These are phyloP conservation scores for Flaveria linearis DNA, from an alignment of 129 eudicot species.

Conservation along the genomic window DNA sequence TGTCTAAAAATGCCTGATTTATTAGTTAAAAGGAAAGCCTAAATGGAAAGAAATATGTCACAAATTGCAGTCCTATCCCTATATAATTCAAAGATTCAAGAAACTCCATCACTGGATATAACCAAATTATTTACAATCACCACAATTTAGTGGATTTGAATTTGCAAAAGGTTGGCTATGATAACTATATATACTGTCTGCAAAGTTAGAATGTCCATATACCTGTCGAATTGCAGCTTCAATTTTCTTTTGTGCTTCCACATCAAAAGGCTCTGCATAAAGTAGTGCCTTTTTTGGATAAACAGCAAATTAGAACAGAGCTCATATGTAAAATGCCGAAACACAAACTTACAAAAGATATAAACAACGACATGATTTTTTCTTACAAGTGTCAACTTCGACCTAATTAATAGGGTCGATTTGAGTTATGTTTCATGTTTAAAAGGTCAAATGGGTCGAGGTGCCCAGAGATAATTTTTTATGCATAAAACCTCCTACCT, in stretches of 20 bases:
- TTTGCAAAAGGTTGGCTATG: not conserved
- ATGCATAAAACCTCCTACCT: no score
- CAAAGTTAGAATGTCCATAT: constrained; percentile 3
- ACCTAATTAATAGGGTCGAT: no score
- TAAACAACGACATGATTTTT: no score
- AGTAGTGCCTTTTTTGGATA: no score
- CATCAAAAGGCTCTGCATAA: no score
- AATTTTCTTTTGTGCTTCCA: constrained; percentile 39
- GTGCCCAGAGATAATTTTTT: no score
- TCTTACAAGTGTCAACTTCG: no score
- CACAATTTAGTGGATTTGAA: not conserved
- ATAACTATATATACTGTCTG: constrained; percentile 4
- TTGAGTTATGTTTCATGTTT: no score
- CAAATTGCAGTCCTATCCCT: not conserved
- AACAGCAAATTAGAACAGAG: no score
- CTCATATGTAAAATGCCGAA: no score
- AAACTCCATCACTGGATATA: not conserved
- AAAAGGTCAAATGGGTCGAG: no score
- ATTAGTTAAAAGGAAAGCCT: not conserved
- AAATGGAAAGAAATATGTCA: not conserved
- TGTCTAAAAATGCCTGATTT: not conserved
- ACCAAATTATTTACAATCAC: not conserved
- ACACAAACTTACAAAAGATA: no score
- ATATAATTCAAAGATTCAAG: not conserved
- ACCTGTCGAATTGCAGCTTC: constrained; percentile 98